Conservation (phyloP, 495 filamentous ascomycete species). For the Lepidopterella palustris region DNA sequence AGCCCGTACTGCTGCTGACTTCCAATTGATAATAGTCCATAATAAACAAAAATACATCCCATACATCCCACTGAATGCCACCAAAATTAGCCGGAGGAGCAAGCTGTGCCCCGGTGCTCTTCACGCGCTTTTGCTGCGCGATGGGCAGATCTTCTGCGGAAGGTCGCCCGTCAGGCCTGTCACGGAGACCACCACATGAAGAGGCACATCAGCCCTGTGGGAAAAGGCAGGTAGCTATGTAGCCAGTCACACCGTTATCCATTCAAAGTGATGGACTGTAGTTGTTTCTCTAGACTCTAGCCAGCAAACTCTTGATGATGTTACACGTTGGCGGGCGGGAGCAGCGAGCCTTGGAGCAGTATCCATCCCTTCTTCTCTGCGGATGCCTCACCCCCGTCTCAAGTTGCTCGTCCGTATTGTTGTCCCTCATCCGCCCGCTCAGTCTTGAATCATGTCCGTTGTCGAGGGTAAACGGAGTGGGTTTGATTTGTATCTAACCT, state of each 20-base stretch:
- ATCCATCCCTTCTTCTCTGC: not conserved
- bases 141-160: conserved; percentile 20
- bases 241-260: no score
- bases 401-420: not conserved
- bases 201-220: conserved; percentile 23
- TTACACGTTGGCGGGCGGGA: not conserved
- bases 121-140: conserved; percentile 13
- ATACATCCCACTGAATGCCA: conserved; percentile 6
- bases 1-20: not conserved
- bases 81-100: conserved; percentile 20
- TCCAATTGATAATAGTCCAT: not conserved
- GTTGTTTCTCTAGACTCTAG: no score
- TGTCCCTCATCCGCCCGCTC: not conserved
- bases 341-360: not conserved
- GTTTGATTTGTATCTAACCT: not conserved
- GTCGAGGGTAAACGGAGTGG: not conserved
- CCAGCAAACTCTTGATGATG: no score
- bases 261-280: no score
- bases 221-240: not conserved
- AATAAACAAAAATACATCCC: conserved; percentile 2
- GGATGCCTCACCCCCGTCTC: not conserved
- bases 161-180: conserved; percentile 17
- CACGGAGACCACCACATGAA: conserved; percentile 8
- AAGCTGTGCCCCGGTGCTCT: not conserved
- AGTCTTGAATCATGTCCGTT: not conserved